Base-by-base conservation (phyloP, 768 basidiomycete species). In the Pulveroboletus sp. region DNA sequence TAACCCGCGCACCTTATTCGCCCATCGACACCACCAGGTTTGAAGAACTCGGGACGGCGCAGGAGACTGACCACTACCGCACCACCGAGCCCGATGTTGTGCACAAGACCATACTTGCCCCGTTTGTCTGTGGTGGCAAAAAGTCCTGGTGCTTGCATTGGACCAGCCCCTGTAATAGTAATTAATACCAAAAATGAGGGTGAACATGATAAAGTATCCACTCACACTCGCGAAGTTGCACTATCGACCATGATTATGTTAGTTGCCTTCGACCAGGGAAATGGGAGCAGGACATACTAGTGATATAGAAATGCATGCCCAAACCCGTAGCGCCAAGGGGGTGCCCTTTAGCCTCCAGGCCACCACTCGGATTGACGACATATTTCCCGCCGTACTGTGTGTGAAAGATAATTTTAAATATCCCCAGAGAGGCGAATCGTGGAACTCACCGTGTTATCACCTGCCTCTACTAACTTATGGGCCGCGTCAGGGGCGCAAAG, bases 261-360 rank as follows among this genome's bases (percentile, higher is more conserved):
- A 38, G 51, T 19, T 30, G 46, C 4, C 20, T 16, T 42, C 24
- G 22, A 24, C 20, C 13, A 7, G 38, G 17, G 19, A 38, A 43
- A 14, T 5, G 3, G 11, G 24, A 12, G 6, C 27, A 43, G 26
- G 16, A 67, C 83, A 36, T 60, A 86, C 86, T 89, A 58, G 83
- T 79, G 53, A 90, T 86, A 60, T 88, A 90, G 68, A 89, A 89
- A 63, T 91, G 88, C 89, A 90, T 90, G 23, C 85, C 88, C 13
- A 91, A 69, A 2, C 89, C 89, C 16, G 86, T 89, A 1, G 89
- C 87, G 32, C 89, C 88, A 17, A 91, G 76, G 3, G 90, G 89
- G 61, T 92, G 88, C 3, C 90, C 90, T 62, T 91, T 93, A n/a
- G 88, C 86, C 62, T 93, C 87, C 14, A 93, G 75, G 0, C 90